A percentile compares a stretch with the other conserved stretches of the same genome.
Evolutionary conservation across 345 rosid genomes (phyloP).

Genomic region (Arabis hirsuta): DNA sequence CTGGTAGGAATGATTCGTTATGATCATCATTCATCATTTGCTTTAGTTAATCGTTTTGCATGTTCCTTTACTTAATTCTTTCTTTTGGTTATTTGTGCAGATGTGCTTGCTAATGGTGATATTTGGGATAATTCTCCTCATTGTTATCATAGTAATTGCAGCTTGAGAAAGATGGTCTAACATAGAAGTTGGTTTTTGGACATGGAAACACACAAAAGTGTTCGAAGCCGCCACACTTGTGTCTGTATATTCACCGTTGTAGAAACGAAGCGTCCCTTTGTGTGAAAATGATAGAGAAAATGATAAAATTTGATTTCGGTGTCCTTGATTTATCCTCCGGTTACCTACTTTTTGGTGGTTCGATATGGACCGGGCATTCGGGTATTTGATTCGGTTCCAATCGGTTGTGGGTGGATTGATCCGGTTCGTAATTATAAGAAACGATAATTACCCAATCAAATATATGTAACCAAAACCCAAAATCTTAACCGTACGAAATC

Average conservation of each 20-base stretch:
- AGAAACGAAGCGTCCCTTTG: not conserved
- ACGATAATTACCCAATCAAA: too few relatives aligned
- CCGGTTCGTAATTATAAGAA: too few relatives aligned
- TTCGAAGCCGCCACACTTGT: conserved; percentile 22
- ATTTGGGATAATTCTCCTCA: conserved; percentile 81
- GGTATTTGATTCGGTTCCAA: too few relatives aligned
- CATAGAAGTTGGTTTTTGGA: conserved; percentile 31
- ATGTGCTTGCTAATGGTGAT: conserved; percentile 90
- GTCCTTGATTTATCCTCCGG: not conserved
- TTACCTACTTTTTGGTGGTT: not conserved
- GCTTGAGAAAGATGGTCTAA: conserved; percentile 53
- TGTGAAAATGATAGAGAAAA: not conserved
- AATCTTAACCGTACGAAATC: too few relatives aligned
- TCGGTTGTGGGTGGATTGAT: too few relatives aligned
- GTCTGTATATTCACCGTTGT: conserved; percentile 28
- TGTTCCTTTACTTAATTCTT: not conserved
- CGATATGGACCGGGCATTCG: not conserved
- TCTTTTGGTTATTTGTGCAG: conserved; percentile 49
- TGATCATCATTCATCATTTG: not conserved
- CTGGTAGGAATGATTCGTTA: conserved; percentile 53
- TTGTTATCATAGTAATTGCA: conserved; percentile 70
- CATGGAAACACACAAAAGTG: not conserved
- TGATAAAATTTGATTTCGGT: not conserved
- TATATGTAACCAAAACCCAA: too few relatives aligned
- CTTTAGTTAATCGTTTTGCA: not conserved